Evolutionary conservation across 352 stramenopile genomes (phyloP).

Genomic region (Phytophthora cactorum): DNA sequence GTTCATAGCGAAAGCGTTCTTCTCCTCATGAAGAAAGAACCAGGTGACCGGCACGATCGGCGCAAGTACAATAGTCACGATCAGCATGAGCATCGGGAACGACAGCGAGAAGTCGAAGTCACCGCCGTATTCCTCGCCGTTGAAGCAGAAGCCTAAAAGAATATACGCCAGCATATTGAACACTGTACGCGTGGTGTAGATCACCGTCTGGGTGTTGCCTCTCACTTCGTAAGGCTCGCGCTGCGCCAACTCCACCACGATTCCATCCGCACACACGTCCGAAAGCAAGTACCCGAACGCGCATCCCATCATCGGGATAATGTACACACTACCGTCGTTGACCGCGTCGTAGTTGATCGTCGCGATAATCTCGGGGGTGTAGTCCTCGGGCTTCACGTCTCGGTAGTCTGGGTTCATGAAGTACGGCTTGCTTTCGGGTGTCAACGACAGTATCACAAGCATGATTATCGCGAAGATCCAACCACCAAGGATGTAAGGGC

Average conservation of each 20-base stretch:
- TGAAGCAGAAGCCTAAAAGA: slow-evolving; percentile 53
- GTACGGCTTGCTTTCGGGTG: slow-evolving; percentile 46
- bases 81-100: slow-evolving; percentile 51
- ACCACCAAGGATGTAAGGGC: slow-evolving; percentile 60
- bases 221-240: slow-evolving; percentile 47
- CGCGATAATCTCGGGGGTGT: slow-evolving; percentile 49
- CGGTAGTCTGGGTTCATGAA: slow-evolving; percentile 44
- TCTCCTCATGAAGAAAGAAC: slow-evolving; percentile 55
- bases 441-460: slow-evolving; percentile 49
- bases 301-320: slow-evolving; percentile 55
- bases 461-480: slow-evolving; percentile 48
- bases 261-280: slow-evolving; percentile 54
- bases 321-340: slow-evolving; percentile 44
- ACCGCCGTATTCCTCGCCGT: slow-evolving; percentile 52
- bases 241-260: slow-evolving; percentile 57
- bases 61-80: slow-evolving; percentile 39
- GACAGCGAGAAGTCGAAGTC: slow-evolving; percentile 53
- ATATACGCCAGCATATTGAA: slow-evolving; percentile 49
- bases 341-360: slow-evolving; percentile 48
- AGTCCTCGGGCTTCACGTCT: slow-evolving; percentile 49
- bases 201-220: slow-evolving; percentile 56
- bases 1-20: slow-evolving; percentile 35
- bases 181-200: slow-evolving; percentile 51
- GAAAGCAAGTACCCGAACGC: slow-evolving; percentile 56
- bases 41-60: slow-evolving; percentile 48